Evolutionary conservation across 768 basidiomycete genomes (phyloP).

Genomic region (Epithele typhae): DNA sequence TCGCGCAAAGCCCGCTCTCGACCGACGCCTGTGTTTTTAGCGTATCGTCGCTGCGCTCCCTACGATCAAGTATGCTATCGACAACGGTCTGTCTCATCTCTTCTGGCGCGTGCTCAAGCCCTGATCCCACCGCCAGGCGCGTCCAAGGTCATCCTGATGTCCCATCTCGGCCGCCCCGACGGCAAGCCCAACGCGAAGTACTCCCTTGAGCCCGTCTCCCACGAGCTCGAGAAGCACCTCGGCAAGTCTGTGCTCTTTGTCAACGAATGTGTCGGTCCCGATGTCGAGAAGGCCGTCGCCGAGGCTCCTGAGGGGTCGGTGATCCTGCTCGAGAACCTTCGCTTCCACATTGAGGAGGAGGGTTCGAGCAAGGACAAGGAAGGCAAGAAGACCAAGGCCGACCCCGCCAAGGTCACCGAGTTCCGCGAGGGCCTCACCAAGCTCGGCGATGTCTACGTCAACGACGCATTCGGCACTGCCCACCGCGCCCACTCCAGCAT

Average conservation of each 20-base stretch:
- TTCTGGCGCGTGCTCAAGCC: neutral
- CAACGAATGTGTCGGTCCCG: constrained; percentile 78
- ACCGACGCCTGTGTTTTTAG: constrained; percentile 37
- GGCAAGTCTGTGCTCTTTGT: constrained; percentile 75
- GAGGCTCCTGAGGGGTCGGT: constrained; percentile 62
- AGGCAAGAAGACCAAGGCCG: constrained; percentile 92
- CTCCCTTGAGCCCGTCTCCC: constrained; percentile 83
- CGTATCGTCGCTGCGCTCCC: constrained; percentile 96
- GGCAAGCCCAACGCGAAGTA: constrained; percentile 87
- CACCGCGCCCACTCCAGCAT: constrained; percentile 98
- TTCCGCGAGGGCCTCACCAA: constrained; percentile 88
- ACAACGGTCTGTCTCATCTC: constrained; percentile 53
- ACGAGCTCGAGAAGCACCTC: constrained; percentile 74
- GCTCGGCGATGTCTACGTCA: constrained; percentile 95
- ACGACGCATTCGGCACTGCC: constrained; percentile 98
- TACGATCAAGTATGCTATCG: constrained; percentile 90
- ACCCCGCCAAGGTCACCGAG: constrained; percentile 68
- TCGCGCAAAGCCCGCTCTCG: constrained; percentile 8
- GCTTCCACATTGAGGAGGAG: constrained; percentile 98
- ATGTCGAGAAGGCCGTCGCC: constrained; percentile 76
- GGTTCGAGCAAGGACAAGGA: constrained; percentile 92
- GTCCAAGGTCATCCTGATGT: constrained; percentile 87
- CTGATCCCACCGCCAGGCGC: constrained; percentile 49
- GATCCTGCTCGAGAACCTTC: constrained; percentile 94
- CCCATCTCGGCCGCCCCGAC: constrained; percentile 96